Conservation (phyloP, 345 rosid genomes). For the Erodium maritimum region DNA sequence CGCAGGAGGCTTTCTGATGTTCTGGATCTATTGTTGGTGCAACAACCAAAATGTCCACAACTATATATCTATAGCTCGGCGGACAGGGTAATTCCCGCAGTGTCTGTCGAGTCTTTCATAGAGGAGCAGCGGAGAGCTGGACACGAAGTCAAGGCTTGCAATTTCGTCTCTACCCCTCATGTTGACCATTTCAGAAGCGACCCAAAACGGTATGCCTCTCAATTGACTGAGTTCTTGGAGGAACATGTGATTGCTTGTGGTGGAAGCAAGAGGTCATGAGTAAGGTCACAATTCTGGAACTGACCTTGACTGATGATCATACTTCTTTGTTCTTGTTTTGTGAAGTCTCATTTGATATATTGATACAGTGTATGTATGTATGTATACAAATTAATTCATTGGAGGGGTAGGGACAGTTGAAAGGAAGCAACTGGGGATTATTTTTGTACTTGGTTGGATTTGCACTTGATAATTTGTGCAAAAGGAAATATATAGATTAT, state of each 20-base stretch:
- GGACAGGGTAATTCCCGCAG: constrained; percentile 80
- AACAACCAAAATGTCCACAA: constrained; percentile 89
- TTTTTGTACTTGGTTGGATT: too few relatives aligned
- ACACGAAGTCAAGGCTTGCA: constrained; percentile 72
- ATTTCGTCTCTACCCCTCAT: constrained; percentile 90
- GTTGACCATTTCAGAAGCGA: constrained; percentile 95
- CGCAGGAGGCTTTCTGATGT: constrained; percentile 80
- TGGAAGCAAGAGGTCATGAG: constrained; percentile 19
- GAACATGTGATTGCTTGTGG: constrained; percentile 40
- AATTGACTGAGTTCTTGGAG: constrained; percentile 73
- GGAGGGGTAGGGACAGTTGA: neutral
- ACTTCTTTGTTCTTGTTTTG: neutral
- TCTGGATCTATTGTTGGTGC: constrained; percentile 42
- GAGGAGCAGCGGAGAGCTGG: constrained; percentile 71
- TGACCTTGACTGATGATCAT: neutral
- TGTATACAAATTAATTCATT: neutral
- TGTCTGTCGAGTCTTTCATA: constrained; percentile 72
- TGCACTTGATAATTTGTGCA: neutral
- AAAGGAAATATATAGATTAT: neutral
- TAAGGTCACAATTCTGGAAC: neutral
- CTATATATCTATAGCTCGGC: constrained; percentile 92
- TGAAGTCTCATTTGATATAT: too few relatives aligned
- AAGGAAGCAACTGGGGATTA: neutral
- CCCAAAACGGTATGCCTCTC: constrained; percentile 59
- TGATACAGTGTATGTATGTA: neutral